Conservation (phyloP, 2,329 filamentous ascomycete genomes). For the Hypoxylon sp. region DNA sequence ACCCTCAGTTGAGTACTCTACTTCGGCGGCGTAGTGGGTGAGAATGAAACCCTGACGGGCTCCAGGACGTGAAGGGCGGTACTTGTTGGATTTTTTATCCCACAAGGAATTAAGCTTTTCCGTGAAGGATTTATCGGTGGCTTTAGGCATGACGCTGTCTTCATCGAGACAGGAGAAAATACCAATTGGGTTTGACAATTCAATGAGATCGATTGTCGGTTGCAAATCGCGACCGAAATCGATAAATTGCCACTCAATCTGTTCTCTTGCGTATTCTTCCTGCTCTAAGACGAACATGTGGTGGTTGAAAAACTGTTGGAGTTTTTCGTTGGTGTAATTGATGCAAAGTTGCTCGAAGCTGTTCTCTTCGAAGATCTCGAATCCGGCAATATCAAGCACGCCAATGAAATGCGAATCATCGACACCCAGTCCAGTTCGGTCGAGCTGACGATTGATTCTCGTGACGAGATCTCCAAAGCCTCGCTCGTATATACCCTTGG, state of each 20-base stretch:
- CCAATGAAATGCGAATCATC: conserved; percentile 98
- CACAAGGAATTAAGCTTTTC: conserved; percentile 97
- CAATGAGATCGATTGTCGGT: conserved; percentile 97
- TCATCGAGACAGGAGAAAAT: conserved; percentile 99
- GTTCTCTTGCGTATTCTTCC: conserved; percentile 96
- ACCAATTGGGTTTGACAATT: conserved; percentile 95
- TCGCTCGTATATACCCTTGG: conserved; percentile 98
- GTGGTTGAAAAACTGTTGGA: conserved; percentile 99
- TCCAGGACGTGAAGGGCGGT: conserved; percentile 86
- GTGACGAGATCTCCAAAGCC: conserved; percentile 93
- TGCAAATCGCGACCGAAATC: conserved; percentile 98
- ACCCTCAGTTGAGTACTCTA: conserved; percentile 94
- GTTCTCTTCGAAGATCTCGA: conserved; percentile 98
- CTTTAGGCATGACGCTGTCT: conserved; percentile 99
- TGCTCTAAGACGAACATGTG: conserved; percentile 99
- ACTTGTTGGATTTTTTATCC: conserved; percentile 96
- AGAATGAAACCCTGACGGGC: conserved; percentile 86
- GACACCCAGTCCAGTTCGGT: conserved; percentile 83
- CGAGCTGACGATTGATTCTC: conserved; percentile 91
- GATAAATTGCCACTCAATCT: conserved; percentile 99
- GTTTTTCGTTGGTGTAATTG: conserved; percentile 99
- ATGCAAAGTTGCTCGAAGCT: conserved; percentile 99
- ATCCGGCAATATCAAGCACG: conserved; percentile 98
- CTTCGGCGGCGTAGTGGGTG: conserved; percentile 97
- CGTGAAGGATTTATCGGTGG: conserved; percentile 95